Evolutionary conservation across 1,139 yeast species (phyloP).

Genomic region (Taphrina betulina): DNA sequence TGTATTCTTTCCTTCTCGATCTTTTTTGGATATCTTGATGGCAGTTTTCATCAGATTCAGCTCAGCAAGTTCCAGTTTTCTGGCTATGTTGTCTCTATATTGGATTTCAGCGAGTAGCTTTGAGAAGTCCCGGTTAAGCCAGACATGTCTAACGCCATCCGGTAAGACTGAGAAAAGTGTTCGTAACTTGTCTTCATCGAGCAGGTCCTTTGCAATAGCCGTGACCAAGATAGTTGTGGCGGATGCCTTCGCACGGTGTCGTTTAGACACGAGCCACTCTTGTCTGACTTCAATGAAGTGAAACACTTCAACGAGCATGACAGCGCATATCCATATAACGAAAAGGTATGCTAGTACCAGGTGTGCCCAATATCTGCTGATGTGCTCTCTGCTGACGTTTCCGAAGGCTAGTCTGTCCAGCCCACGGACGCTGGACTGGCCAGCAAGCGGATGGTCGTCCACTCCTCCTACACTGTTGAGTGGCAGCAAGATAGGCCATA

Average conservation of each 20-base stretch:
- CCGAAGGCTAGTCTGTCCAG: slow-evolving; percentile 77
- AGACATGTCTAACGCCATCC: slow-evolving; percentile 58
- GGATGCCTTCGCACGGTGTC: slow-evolving; percentile 69
- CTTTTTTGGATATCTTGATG: slow-evolving; percentile 56
- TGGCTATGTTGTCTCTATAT: slow-evolving; percentile 64
- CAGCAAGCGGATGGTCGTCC: slow-evolving; percentile 34
- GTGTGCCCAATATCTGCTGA: slow-evolving; percentile 76
- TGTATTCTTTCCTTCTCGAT: slow-evolving; percentile 42
- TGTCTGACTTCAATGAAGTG: slow-evolving; percentile 78
- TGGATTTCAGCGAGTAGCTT: slow-evolving; percentile 59
- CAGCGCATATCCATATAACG: slow-evolving; percentile 66
- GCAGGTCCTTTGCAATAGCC: slow-evolving; percentile 70
- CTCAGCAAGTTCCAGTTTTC: slow-evolving; percentile 68
- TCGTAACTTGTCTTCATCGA: slow-evolving; percentile 60
- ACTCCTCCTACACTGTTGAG: slow-evolving; percentile 81
- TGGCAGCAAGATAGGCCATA: slow-evolving; percentile 80
- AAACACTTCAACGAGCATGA: slow-evolving; percentile 76
- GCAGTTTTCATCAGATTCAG: slow-evolving; percentile 59
- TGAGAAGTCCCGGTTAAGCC: slow-evolving; percentile 68
- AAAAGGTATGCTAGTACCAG: slow-evolving; percentile 76
- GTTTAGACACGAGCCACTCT: slow-evolving; percentile 76
- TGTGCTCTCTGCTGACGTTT: slow-evolving; percentile 59
- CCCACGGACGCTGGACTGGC: slow-evolving; percentile 50
- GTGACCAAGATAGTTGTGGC: slow-evolving; percentile 62
- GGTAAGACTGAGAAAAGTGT: slow-evolving; percentile 64